Base-by-base conservation (phyloP, 2,329 filamentous ascomycete genomes). In the Coniella lustricola region DNA sequence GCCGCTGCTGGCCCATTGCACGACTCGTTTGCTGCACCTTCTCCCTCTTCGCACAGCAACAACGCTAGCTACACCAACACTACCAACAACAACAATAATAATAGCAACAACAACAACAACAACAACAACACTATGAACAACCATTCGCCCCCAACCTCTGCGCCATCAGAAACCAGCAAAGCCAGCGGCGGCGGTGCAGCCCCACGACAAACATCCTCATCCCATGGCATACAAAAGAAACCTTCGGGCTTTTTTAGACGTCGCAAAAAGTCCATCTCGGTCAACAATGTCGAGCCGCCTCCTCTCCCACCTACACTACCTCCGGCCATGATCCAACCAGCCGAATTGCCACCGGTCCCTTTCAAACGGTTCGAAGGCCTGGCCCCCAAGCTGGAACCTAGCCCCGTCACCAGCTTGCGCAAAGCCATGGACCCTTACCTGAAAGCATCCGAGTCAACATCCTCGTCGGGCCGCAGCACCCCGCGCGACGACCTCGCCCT, bases 221-320 rank as follows among this genome's bases (percentile, higher is more conserved):
- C 72, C 14, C 71, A 74, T 49, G 67, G 71, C 17, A 70, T 96
- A 44, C 86, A 87, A 59, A 96, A 96, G 72, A 96, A 96, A 66
- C 81, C 88, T 3, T 94, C 91, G 1, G 91, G 89, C 0, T 97
- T 98, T 69, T 97, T 97, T 70, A 80, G 93, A 54, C 79, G 93
- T 51, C 80, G 90, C 54, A 97, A 97, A 77, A 94, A 91, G 76
- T 95, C 90, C 4, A 68, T 89, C 31, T 79, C 81, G 13, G 90
- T 94, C 54, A 41, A 31, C 13, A 42, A 44, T 20, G 44, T 43
- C 34, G 46, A 48, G 2, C 44, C 38, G n/a, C 48, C 48, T 7
- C 63, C 65, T 38, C 75, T 79, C 18, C 76, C 76, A 34, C 81
- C 85, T 31, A 81, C 84, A 8, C 66, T 83, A 25, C 77, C 76